Evolutionary conservation across 179 eudicot genomes (phyloP).

Genomic region (Corrigiola litoralis): DNA sequence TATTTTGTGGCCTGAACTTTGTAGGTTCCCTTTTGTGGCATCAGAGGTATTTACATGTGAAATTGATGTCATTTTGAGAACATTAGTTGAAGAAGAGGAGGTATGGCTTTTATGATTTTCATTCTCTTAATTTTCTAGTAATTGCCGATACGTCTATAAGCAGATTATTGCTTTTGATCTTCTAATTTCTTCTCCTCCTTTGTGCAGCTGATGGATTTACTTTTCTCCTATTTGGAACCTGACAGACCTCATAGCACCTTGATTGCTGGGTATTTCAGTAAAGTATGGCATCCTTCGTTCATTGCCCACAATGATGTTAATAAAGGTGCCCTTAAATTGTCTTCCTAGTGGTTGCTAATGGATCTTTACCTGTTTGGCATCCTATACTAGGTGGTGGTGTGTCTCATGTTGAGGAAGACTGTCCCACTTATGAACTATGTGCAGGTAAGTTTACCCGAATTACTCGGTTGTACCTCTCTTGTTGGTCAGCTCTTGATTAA

Average conservation of each 20-base stretch:
- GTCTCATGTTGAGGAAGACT: conserved; percentile 95
- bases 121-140: background rate
- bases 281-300: conserved; percentile 37
- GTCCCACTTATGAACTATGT: conserved; percentile 91
- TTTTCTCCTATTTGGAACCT: conserved; percentile 93
- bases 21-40: conserved; percentile 89
- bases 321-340: background rate
- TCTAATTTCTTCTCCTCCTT: conserved; percentile 11
- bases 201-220: conserved; percentile 83
- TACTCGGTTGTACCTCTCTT: conserved; percentile 1
- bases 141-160: background rate
- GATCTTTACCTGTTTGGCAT: conserved; percentile 2
- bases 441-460: conserved; percentile 51
- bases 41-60: conserved; percentile 96
- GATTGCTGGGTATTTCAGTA: conserved; percentile 95
- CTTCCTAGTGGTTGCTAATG: conserved; percentile 11
- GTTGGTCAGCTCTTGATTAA: background rate
- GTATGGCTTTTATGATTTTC: conserved; percentile 24
- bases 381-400: conserved; percentile 65
- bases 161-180: background rate
- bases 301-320: background rate
- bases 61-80: conserved; percentile 94
- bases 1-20: background rate
- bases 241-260: conserved; percentile 75
- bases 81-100: conserved; percentile 96